phyloP scores from a whole-genome alignment of 2,329 filamentous ascomycete species.

The Hymenoscyphus albidus region DNA sequence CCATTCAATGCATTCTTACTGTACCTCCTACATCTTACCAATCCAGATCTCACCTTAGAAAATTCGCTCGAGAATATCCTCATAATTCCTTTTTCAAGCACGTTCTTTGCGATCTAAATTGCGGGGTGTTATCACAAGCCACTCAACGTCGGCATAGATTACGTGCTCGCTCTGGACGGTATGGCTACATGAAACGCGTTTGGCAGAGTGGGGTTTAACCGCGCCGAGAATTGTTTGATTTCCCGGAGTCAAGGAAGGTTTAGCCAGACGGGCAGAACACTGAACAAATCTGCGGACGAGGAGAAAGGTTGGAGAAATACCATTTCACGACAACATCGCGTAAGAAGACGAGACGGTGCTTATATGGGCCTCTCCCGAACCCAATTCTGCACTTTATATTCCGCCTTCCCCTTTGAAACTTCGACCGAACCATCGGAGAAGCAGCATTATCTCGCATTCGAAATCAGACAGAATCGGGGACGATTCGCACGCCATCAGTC shows the following conservation, averaged over 20 bases:
- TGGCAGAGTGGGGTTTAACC: slow-evolving; percentile 21
- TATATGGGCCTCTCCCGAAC: not conserved
- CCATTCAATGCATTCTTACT: not conserved
- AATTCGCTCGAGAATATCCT: slow-evolving; percentile 1
- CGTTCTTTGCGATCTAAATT: slow-evolving; percentile 5
- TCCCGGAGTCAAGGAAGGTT: not conserved
- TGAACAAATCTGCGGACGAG: not conserved
- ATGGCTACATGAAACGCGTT: slow-evolving; percentile 15
- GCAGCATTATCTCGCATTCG: not conserved
- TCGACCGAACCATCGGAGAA: not conserved
- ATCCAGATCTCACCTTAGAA: not conserved
- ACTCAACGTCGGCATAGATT: slow-evolving; percentile 21
- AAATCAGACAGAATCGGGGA: not conserved
- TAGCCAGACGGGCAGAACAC: slow-evolving; percentile 3
- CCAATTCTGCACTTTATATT: not conserved
- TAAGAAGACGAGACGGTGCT: not conserved
- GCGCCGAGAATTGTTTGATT: not conserved
- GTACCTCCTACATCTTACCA: not conserved
- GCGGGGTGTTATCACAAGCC: slow-evolving; percentile 1
- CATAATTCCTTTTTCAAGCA: slow-evolving; percentile 16
- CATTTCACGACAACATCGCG: too few relatives aligned
- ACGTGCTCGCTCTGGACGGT: slow-evolving; percentile 22
- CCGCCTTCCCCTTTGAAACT: not conserved
- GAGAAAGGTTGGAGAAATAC: not conserved
- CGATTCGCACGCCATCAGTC: slow-evolving; percentile 8